A percentile compares a stretch with the other conserved stretches of the same genome.
Evolutionary conservation across 2,329 filamentous ascomycete genomes (phyloP).

Genomic region (Massarina eburnea): DNA sequence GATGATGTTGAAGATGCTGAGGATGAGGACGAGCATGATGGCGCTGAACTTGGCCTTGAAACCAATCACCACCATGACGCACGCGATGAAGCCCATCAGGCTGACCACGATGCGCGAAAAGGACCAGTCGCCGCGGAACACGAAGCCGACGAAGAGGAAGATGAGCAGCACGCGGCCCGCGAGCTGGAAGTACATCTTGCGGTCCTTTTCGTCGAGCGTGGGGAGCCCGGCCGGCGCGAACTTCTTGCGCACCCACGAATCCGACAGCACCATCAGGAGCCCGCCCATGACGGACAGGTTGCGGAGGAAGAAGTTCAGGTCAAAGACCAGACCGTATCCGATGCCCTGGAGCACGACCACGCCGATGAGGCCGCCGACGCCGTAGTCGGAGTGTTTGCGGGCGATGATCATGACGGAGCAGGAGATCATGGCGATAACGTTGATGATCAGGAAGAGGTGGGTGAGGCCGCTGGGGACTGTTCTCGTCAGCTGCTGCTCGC

Average conservation of each 20-base stretch:
- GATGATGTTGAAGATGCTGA: constrained; percentile 94
- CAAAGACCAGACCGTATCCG: constrained; percentile 96
- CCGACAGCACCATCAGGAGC: constrained; percentile 94
- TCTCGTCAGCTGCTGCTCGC: constrained; percentile 20
- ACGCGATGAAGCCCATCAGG: constrained; percentile 82
- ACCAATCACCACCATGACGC: constrained; percentile 97
- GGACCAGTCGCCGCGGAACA: constrained; percentile 92
- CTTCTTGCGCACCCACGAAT: constrained; percentile 96
- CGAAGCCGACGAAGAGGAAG: constrained; percentile 95
- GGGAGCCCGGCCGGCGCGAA: constrained; percentile 95
- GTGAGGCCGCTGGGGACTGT: constrained; percentile 85
- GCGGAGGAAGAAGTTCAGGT: constrained; percentile 99
- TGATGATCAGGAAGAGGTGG: constrained; percentile 87
- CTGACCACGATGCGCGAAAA: constrained; percentile 85
- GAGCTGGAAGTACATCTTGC: constrained; percentile 99
- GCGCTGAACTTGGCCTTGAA: constrained; percentile 99
- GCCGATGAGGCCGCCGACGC: constrained; percentile 83
- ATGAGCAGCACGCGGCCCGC: constrained; percentile 93
- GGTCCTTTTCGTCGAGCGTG: constrained; percentile 95
- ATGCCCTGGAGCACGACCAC: constrained; percentile 93
- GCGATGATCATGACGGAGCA: constrained; percentile 87
- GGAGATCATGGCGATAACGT: constrained; percentile 82
- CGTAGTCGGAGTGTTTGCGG: constrained; percentile 90
- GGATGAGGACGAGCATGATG: constrained; percentile 88
- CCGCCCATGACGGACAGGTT: constrained; percentile 97